Percentiles rank a stretch among this genome's conserved stretches.
These are phyloP conservation scores for Sporothrix variecibatus DNA, from an alignment of 2,329 filamentous ascomycete species.

Conservation along the genomic window DNA sequence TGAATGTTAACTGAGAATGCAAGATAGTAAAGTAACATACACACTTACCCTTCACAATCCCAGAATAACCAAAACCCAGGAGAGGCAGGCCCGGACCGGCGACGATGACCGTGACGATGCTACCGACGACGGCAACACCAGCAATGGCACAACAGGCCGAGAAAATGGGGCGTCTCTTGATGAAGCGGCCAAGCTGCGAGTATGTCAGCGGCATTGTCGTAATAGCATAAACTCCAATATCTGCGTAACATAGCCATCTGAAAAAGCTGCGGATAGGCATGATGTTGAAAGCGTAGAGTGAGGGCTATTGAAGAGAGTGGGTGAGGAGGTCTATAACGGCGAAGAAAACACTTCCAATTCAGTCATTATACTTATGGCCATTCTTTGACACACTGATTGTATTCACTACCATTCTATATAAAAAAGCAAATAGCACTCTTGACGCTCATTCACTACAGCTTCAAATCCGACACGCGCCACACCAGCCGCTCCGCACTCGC, in stretches of 20 bases:
- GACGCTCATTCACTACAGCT: not conserved
- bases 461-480: constrained; percentile 1
- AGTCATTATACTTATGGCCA: not conserved
- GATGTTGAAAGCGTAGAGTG: too few relatives aligned
- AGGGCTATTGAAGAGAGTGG: too few relatives aligned
- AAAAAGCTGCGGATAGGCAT: not conserved
- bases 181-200: not conserved
- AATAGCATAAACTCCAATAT: not conserved
- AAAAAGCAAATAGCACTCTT: not conserved
- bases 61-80: constrained; percentile 3
- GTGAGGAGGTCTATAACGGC: too few relatives aligned
- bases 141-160: not conserved
- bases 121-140: not conserved
- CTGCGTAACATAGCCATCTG: not conserved
- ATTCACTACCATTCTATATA: not conserved
- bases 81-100: not conserved
- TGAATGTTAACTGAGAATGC: too few relatives aligned
- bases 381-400: not conserved
- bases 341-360: too few relatives aligned
- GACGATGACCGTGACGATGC: not conserved
- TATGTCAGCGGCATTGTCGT: not conserved
- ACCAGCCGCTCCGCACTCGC: constrained; percentile 8
- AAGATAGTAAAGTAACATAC: not conserved
- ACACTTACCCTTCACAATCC: not conserved
- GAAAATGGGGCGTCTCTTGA: not conserved